phyloP scores from a whole-genome alignment of 2,329 filamentous ascomycete genomes.

The Zymoseptoria tritici region DNA sequence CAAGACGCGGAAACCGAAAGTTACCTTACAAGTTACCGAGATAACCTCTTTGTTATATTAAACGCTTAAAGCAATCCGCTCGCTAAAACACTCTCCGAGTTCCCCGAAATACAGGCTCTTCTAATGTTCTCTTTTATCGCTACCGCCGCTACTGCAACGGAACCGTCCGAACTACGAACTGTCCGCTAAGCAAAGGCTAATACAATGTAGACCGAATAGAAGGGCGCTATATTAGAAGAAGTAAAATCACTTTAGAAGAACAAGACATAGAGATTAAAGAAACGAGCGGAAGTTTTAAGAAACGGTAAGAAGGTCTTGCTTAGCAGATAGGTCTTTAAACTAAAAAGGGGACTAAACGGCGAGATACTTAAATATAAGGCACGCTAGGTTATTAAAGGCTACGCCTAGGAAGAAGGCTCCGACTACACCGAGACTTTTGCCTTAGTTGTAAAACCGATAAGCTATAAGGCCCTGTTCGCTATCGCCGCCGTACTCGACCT shows the following conservation, averaged over 20 bases:
- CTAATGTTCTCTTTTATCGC: background rate
- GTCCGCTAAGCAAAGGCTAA: background rate
- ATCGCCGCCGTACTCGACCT: conserved; percentile 16
- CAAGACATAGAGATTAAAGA: background rate
- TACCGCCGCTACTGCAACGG: background rate
- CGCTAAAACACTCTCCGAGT: no score
- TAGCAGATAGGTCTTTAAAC: no score
- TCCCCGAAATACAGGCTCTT: background rate
- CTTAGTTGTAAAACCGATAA: conserved; percentile 12
- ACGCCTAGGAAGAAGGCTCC: conserved; percentile 20
- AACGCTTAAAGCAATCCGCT: no score
- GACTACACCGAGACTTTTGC: conserved; percentile 27
- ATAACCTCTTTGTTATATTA: no score
- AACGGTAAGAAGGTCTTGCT: background rate
- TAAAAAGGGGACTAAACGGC: background rate
- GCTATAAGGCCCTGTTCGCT: conserved; percentile 24
- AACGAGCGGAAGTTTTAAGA: background rate
- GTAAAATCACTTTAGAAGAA: background rate
- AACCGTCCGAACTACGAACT: background rate
- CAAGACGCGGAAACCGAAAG: background rate
- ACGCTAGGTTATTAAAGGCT: conserved; percentile 24
- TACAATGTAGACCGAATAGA: background rate
- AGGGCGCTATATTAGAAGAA: background rate
- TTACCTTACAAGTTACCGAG: no score
- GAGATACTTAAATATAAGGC: conserved; percentile 18